Evolutionary conservation across 352 stramenopile species (phyloP).

Genomic region (Phytophthora palmivora): DNA sequence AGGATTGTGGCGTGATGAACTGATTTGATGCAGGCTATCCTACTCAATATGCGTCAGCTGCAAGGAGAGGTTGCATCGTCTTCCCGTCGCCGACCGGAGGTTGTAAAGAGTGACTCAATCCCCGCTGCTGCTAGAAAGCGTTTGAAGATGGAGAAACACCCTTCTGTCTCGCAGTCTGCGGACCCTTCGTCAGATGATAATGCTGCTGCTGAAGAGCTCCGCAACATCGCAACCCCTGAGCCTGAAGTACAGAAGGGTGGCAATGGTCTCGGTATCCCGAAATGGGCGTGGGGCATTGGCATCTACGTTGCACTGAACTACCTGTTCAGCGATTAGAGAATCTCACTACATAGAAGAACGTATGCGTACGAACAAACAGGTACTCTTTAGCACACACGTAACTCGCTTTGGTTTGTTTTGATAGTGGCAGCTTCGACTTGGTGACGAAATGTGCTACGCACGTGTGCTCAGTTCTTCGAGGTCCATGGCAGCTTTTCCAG

Average conservation of each 20-base stretch:
- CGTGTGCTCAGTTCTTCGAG: background rate
- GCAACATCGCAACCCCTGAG: conserved; percentile 49
- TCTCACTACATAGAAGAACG: conserved; percentile 3
- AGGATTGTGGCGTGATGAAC: background rate
- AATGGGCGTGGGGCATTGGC: conserved; percentile 72
- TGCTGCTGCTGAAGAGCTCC: conserved; percentile 45
- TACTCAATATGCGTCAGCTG: conserved; percentile 80
- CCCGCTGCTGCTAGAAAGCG: conserved; percentile 64
- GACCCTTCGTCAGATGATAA: conserved; percentile 28
- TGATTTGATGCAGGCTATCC: conserved; percentile 54
- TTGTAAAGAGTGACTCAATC: conserved; percentile 58
- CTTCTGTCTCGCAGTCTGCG: conserved; percentile 9
- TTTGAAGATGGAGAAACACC: conserved; percentile 74
- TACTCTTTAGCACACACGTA: background rate
- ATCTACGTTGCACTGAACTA: conserved; percentile 81
- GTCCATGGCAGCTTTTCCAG: conserved; percentile 66
- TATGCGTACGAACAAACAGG: conserved; percentile 4
- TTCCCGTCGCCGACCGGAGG: conserved; percentile 54
- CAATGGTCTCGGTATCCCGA: conserved; percentile 54
- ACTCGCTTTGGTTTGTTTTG: background rate
- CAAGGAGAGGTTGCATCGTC: conserved; percentile 79
- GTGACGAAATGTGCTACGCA: background rate
- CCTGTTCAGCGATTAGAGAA: conserved; percentile 49
- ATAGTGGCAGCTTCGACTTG: background rate
- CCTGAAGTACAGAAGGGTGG: conserved; percentile 57